Evolutionary conservation across 2,329 filamentous ascomycete genomes (phyloP).

Genomic region (Neopestalotiopsis sp.): DNA sequence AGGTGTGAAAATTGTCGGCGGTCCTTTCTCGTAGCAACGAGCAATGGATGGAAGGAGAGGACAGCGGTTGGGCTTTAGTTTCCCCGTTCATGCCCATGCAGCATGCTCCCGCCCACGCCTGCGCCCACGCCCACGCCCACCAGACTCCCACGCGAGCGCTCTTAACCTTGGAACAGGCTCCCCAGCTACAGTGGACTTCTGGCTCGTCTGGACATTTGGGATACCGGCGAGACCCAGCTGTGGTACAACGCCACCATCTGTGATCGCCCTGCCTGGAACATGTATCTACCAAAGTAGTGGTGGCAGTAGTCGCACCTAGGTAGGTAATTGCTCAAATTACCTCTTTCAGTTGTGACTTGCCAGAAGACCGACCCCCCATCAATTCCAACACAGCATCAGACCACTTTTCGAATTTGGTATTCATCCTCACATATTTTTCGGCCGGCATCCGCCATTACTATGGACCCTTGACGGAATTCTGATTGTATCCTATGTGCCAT

Average conservation of each 20-base stretch:
- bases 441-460: conserved; percentile 14
- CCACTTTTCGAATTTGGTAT: conserved; percentile 3
- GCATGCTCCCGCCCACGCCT: not conserved
- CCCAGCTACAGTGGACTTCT: not conserved
- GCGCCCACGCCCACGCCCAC: not conserved
- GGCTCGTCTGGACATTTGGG: not conserved
- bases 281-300: not conserved
- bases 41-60: not conserved
- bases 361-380: not conserved
- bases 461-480: not conserved
- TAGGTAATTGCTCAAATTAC: conserved; percentile 10
- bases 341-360: conserved; percentile 3
- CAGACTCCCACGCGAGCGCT: not conserved
- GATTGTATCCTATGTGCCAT: not conserved
- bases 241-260: not conserved
- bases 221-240: not conserved
- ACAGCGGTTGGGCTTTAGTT: conserved; percentile 16
- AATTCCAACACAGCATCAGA: not conserved
- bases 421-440: conserved; percentile 14
- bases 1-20: conserved; percentile 7
- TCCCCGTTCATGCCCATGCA: conserved; percentile 5
- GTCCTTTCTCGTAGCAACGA: conserved; percentile 7
- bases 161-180: not conserved
- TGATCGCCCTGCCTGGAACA: not conserved
- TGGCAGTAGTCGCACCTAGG: not conserved